Base-by-base conservation (phyloP, 441 rosid genomes). In the Eugenia klotzschiana region DNA sequence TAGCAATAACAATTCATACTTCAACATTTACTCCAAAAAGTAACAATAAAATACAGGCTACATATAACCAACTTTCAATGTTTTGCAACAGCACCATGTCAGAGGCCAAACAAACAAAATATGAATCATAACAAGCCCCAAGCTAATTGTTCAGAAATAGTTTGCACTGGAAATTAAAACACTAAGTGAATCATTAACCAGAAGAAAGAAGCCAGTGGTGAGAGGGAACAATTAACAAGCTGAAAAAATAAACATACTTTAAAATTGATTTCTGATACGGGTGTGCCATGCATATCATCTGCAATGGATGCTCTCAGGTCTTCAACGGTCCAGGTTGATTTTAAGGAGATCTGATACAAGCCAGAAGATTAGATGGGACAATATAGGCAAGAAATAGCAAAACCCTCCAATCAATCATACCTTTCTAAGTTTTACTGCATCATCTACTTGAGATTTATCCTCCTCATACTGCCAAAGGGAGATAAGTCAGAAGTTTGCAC, bases 381-480 rank as follows among this genome's bases (percentile, higher is more conserved):
- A 80, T 83, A 37, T 11, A 82, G 54, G 54, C 73, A 77, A 64
- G 29, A 82, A 64, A 82, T 6, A 8, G 27, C 3, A 54, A 64
- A 64, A 64, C n/a, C 74, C 25, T 51, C 40, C 25, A 18, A 84
- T 52, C 81, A 46, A 80, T 79, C 82, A 79, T 84, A 92, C 96
- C 93, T 91, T 92, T 88, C 88, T 89, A 77, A 90, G 82, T 86
- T 92, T 93, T 87, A 90, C 86, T 81, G 89, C 84, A 86, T 90
- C 95, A 84, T 92, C 91, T 84, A 93, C 85, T 84, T 90, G 91
- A 84, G 88, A 84, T 86, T 92, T 93, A 87, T 91, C 91, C 64
- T 90, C 93, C 41, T 91, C 90, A 84, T 91, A 84, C 96, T 93
- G 93, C 84, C 82, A 56, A 79, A 73, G 64, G 80, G 29, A 79